A percentile compares a stretch with the other conserved stretches of the same genome.
Evolutionary conservation across 2,329 filamentous ascomycete genomes (phyloP).

Genomic region (Pyrenochaeta sp.): DNA sequence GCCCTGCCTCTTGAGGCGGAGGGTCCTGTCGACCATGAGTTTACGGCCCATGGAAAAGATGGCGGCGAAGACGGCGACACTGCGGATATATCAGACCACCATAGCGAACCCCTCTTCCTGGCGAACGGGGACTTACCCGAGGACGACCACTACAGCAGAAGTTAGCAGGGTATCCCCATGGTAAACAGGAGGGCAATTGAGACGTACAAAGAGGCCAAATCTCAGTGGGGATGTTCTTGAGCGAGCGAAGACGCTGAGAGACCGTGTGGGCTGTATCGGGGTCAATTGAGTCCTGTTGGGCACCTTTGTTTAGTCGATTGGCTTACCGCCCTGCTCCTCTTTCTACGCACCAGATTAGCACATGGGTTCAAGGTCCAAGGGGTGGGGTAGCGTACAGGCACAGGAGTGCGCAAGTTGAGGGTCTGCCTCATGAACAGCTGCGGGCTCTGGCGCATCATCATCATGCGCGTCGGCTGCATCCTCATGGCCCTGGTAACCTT

Average conservation of each 20-base stretch:
- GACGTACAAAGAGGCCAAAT: slow-evolving; percentile 89
- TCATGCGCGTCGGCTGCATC: slow-evolving; percentile 52
- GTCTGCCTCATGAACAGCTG: slow-evolving; percentile 52
- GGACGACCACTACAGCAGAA: slow-evolving; percentile 73
- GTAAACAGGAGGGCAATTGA: not conserved
- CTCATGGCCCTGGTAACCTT: slow-evolving; percentile 48
- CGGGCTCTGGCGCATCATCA: slow-evolving; percentile 47
- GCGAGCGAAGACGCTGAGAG: slow-evolving; percentile 89
- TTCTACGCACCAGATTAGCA: slow-evolving; percentile 61
- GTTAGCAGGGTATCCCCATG: slow-evolving; percentile 24
- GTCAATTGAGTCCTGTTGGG: slow-evolving; percentile 22
- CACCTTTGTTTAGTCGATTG: slow-evolving; percentile 23
- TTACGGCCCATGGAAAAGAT: slow-evolving; percentile 83
- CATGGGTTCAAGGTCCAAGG: slow-evolving; percentile 3
- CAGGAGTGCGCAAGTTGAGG: slow-evolving; percentile 62
- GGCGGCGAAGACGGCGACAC: slow-evolving; percentile 76
- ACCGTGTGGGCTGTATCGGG: slow-evolving; percentile 81
- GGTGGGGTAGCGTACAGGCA: slow-evolving; percentile 69
- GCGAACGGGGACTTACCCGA: slow-evolving; percentile 67
- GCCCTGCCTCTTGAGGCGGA: slow-evolving; percentile 79
- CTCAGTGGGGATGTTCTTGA: slow-evolving; percentile 91
- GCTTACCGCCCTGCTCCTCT: slow-evolving; percentile 69
- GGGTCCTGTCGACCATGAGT: slow-evolving; percentile 87
- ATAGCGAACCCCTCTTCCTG: slow-evolving; percentile 11
- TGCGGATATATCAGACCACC: slow-evolving; percentile 44